Evolutionary conservation across 78 protist genomes (phyloP).

Genomic region (Bigelowiella natans): DNA sequence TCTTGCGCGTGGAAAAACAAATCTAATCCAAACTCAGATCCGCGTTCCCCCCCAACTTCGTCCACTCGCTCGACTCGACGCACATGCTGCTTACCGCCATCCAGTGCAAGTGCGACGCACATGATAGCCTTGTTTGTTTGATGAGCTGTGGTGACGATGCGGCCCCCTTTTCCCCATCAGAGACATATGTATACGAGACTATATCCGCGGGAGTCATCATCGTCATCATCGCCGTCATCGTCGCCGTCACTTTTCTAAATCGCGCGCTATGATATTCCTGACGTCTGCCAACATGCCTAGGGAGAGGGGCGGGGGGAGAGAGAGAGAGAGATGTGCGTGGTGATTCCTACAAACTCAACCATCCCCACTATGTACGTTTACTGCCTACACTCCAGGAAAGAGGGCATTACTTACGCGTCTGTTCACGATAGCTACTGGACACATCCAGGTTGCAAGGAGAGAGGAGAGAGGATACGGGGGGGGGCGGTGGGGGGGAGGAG

Average conservation of each 20-base stretch:
- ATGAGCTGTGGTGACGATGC: background rate
- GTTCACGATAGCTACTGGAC: constrained; percentile 93
- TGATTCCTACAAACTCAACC: no score
- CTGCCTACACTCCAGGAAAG: background rate
- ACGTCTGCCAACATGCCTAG: background rate
- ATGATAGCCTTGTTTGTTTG: no score
- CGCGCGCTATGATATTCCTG: background rate
- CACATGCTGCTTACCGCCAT: constrained; percentile 79
- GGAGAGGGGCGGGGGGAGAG: background rate
- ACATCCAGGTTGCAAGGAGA: constrained; percentile 63
- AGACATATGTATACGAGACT: background rate
- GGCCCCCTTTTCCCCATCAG: background rate
- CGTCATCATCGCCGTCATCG: background rate
- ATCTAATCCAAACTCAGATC: constrained; percentile 45
- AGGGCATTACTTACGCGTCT: constrained; percentile 57
- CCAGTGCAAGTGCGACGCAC: background rate
- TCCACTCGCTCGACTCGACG: constrained; percentile 83
- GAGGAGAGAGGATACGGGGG: constrained; percentile 45
- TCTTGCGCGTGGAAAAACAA: no score
- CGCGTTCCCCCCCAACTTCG: constrained; percentile 89
- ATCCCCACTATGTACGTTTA: no score
- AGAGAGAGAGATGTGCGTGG: background rate
- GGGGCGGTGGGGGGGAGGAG: no score
- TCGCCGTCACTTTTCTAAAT: background rate
- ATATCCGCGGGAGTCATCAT: background rate